Evolutionary conservation across 768 basidiomycete genomes (phyloP), one percentile per base, ranked within the genome.

Genomic region (Rhodotorula sphaerocarpa): DNA sequence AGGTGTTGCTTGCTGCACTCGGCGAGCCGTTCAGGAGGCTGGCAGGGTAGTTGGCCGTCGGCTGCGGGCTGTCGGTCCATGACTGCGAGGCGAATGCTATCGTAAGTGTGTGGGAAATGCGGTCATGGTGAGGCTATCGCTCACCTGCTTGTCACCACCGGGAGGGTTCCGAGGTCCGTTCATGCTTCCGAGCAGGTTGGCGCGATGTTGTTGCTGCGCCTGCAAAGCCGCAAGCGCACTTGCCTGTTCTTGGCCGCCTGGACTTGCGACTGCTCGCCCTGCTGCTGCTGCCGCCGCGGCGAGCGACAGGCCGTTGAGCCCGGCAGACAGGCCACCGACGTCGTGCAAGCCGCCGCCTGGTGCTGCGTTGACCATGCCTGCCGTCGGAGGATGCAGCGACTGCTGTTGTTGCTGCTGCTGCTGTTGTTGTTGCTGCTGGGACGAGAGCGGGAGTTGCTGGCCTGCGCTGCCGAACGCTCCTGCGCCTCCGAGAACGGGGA

Each of bases 171-270:
- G 33, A 36, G 50, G 44, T 36, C 62, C 62, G 48, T 68, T 68
- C 67, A 68, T 68, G n/a, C 59, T 57, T 1, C 67, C 67, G 11
- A 68, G 54, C 23, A 68, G 27, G 43, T 59, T 68, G n/a, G 67
- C 67, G 5, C 67, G 50, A 31, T 68, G 50, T 31, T 51, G 67
- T 48, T 63, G 62, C 56, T 68, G 67, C 30, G 59, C 62, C 27
- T 60, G 59, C 34, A 69, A 43, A 15, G 67, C 62, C 18, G 67
- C 67, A 3, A 68, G 41, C 12, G 67, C 67, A 47, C 67, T 68
- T 52, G 67, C 67, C 59, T 68, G 67, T 53, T 68, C 62, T 36
- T 61, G 59, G 1, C 55, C 58, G 2, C 34, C 50, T 5, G 34
- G 50, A n/a, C 34, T 51, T n/a, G 30, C 50, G 11, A n/a, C 34